Percentiles rank a stretch among this genome's conserved stretches.
Conservation (phyloP, 2,329 filamentous ascomycete species). For the Beauveria asiatica region DNA sequence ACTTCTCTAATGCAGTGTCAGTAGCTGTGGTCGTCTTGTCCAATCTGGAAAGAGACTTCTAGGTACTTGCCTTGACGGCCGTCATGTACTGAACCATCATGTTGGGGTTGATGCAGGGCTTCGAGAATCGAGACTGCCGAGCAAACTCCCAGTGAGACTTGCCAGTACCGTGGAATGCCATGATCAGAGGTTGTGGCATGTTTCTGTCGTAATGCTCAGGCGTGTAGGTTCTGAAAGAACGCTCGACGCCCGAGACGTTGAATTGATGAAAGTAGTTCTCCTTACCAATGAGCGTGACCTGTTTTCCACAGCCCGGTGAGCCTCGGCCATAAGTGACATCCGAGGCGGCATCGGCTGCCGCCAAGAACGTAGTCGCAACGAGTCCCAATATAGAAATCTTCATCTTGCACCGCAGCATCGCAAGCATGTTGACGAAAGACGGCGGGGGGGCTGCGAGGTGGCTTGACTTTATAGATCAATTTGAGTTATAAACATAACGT, state of each 20-base stretch:
- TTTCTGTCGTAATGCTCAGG: neutral
- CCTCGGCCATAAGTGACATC: neutral
- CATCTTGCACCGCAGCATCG: neutral
- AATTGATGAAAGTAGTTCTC: neutral
- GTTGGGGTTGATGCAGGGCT: neutral
- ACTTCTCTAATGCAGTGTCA: constrained; percentile 18
- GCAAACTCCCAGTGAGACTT: neutral
- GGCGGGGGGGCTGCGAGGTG: neutral
- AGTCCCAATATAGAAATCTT: neutral
- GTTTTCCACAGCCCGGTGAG: neutral
- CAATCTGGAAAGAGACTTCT: neutral
- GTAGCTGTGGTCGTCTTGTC: neutral
- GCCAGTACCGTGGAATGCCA: neutral
- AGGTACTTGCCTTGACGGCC: constrained; percentile 24
- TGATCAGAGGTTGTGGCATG: neutral
- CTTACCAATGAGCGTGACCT: neutral
- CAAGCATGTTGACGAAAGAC: neutral
- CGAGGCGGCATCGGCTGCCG: neutral
- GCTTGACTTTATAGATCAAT: neutral
- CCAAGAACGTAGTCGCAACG: neutral
- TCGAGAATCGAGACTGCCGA: neutral
- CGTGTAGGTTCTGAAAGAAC: neutral
- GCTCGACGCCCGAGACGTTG: neutral
- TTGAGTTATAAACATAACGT: no score
- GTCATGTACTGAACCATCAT: constrained; percentile 34